Conservation (phyloP, 352 stramenopile species). For the Pythium scleroteichum region DNA sequence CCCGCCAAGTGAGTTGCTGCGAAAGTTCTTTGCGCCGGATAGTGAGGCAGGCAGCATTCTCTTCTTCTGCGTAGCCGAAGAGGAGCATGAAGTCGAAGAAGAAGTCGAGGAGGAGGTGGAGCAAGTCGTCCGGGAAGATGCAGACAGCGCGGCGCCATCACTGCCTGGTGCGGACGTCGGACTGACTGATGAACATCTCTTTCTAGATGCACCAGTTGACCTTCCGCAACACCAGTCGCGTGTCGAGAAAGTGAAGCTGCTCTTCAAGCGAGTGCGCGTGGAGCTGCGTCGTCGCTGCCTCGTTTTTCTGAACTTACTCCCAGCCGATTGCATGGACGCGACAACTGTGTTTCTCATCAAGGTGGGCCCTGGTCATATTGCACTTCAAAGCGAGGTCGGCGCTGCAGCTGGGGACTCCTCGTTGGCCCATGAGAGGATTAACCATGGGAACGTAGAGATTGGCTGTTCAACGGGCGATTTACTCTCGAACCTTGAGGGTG, state of each 20-base stretch:
- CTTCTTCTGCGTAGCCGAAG: slow-evolving; percentile 74
- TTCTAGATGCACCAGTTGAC: slow-evolving; percentile 42
- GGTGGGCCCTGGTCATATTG: slow-evolving; percentile 49
- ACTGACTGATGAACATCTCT: slow-evolving; percentile 73
- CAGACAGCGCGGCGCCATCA: slow-evolving; percentile 7
- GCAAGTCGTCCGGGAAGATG: slow-evolving; percentile 37
- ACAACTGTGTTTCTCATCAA: slow-evolving; percentile 85
- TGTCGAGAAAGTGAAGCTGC: slow-evolving; percentile 42
- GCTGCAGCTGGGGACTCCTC: slow-evolving; percentile 18
- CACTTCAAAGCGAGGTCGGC: slow-evolving; percentile 31
- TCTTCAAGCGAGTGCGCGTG: slow-evolving; percentile 50
- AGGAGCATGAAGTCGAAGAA: slow-evolving; percentile 75
- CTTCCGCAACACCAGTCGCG: slow-evolving; percentile 10
- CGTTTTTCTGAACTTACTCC: slow-evolving; percentile 68
- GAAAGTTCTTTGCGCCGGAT: slow-evolving; percentile 59
- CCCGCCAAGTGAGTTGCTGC: slow-evolving; percentile 39
- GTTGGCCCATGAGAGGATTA: slow-evolving; percentile 46
- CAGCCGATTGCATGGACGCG: slow-evolving; percentile 56
- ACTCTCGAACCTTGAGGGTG: slow-evolving; percentile 79
- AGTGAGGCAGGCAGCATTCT: slow-evolving; percentile 64
- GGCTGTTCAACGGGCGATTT: slow-evolving; percentile 87
- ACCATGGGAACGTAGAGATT: slow-evolving; percentile 77
- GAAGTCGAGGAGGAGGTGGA: slow-evolving; percentile 85
- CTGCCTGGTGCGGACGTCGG: slow-evolving; percentile 20
- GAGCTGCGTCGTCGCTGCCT: slow-evolving; percentile 62